These are phyloP conservation scores for Polyplosphaeria fusca DNA, from an alignment of 495 filamentous ascomycete genomes.

Conservation along the genomic window DNA sequence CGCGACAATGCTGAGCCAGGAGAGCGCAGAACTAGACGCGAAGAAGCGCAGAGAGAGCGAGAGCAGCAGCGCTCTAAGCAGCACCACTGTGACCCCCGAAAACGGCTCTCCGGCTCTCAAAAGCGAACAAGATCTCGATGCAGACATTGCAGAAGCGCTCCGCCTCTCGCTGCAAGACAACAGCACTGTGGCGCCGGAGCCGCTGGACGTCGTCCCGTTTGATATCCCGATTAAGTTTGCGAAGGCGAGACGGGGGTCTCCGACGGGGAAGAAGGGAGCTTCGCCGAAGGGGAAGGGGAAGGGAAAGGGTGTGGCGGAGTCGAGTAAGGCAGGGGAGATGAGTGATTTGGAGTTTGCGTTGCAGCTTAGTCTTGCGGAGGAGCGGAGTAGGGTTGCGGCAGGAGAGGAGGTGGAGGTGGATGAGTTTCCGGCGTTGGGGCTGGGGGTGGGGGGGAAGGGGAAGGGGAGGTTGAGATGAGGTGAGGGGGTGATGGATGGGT, in stretches of 20 bases:
- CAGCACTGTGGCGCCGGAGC: slow-evolving; percentile 4
- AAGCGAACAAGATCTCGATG: slow-evolving; percentile 62
- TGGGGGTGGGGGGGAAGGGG: slow-evolving; percentile 48
- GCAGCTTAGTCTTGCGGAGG: slow-evolving; percentile 79
- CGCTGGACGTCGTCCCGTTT: slow-evolving; percentile 14
- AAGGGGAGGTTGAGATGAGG: slow-evolving; percentile 37
- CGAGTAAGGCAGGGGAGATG: slow-evolving; percentile 49
- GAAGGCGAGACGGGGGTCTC: slow-evolving; percentile 32
- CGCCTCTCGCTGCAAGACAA: slow-evolving; percentile 67
- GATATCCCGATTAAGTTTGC: slow-evolving; percentile 43
- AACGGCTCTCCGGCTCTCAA: slow-evolving; percentile 34
- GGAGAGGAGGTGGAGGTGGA: slow-evolving; percentile 36
- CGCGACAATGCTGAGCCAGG: slow-evolving; percentile 82
- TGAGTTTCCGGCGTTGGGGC: slow-evolving; percentile 54
- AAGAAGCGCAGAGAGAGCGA: slow-evolving; percentile 56
- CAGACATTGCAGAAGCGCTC: slow-evolving; percentile 77
- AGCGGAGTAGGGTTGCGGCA: slow-evolving; percentile 62
- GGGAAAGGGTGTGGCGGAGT: slow-evolving; percentile 12
- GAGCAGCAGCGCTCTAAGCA: slow-evolving; percentile 36
- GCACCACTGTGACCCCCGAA: slow-evolving; percentile 32
- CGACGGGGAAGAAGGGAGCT: slow-evolving; percentile 17
- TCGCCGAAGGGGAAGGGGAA: slow-evolving; percentile 13
- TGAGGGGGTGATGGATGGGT: too few species aligned
- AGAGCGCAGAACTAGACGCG: slow-evolving; percentile 62
- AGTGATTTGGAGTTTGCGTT: slow-evolving; percentile 82